phyloP scores from a whole-genome alignment of 2,329 filamentous ascomycete genomes.

The Diaporthe australafricana region DNA sequence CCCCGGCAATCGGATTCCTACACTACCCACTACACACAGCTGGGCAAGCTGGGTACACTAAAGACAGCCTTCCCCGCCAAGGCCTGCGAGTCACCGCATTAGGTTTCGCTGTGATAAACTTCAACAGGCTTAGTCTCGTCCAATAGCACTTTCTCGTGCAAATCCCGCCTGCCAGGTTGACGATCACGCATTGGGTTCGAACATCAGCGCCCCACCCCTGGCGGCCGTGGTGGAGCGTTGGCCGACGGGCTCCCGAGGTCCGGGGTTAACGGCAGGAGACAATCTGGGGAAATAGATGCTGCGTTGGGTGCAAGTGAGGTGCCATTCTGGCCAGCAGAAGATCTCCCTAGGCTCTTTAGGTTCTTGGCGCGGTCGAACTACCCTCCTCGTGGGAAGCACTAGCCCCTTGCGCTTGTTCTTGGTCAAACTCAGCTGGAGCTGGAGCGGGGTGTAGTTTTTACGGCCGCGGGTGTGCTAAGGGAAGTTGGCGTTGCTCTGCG shows the following conservation, averaged over 20 bases:
- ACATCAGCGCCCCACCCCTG: conserved; percentile 7
- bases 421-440: conserved; percentile 18
- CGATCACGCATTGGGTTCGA: conserved; percentile 7
- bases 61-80: conserved; percentile 14
- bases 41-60: no score
- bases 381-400: neutral
- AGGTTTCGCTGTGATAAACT: conserved; percentile 24
- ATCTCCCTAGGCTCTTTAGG: conserved; percentile 4
- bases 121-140: conserved; percentile 19
- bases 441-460: conserved; percentile 19
- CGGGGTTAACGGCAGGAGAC: no score
- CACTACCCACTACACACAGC: no score
- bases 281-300: neutral
- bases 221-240: neutral
- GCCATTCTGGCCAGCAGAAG: neutral
- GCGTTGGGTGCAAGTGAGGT: neutral
- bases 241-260: neutral
- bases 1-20: conserved; percentile 9
- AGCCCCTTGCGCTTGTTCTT: conserved; percentile 17
- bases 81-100: conserved; percentile 4
- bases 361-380: conserved; percentile 14
- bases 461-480: conserved; percentile 4
- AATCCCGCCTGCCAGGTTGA: conserved; percentile 13
- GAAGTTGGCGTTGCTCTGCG: conserved; percentile 1
- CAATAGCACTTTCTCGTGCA: neutral